Evolutionary conservation across 352 stramenopile genomes (phyloP).

Genomic region (Phytophthora brassicae): DNA sequence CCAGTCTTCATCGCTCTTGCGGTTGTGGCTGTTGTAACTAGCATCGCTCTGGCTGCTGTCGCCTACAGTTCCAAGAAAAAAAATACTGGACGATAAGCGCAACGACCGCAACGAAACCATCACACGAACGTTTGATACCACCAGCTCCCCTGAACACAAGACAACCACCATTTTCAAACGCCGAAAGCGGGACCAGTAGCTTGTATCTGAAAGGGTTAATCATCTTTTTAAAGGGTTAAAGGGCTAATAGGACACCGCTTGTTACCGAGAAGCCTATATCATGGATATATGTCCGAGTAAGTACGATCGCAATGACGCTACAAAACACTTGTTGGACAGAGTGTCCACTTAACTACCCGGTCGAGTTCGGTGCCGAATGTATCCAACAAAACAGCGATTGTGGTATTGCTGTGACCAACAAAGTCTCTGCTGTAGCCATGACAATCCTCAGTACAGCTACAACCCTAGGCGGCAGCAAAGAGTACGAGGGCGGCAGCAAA

Average conservation of each 20-base stretch:
- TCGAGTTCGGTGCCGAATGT: slow-evolving; percentile 59
- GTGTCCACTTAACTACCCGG: slow-evolving; percentile 57
- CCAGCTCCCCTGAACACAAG: slow-evolving; percentile 30
- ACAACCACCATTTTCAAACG: slow-evolving; percentile 36
- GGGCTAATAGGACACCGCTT: slow-evolving; percentile 27
- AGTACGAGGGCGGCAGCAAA: too few species aligned
- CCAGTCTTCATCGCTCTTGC: slow-evolving; percentile 27
- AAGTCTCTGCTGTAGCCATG: slow-evolving; percentile 44
- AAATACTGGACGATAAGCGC: slow-evolving; percentile 33
- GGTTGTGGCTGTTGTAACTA: slow-evolving; percentile 25
- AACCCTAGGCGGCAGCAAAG: too few species aligned
- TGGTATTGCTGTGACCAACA: slow-evolving; percentile 44
- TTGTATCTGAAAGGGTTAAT: too few species aligned
- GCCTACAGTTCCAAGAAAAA: slow-evolving; percentile 32
- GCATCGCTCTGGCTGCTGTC: slow-evolving; percentile 25
- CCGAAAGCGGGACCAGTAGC: too few species aligned
- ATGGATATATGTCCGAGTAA: slow-evolving; percentile 39
- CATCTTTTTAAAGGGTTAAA: too few species aligned
- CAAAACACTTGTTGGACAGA: slow-evolving; percentile 59
- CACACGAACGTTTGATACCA: slow-evolving; percentile 30
- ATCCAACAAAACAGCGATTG: slow-evolving; percentile 45
- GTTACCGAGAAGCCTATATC: slow-evolving; percentile 37
- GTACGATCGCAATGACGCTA: slow-evolving; percentile 48
- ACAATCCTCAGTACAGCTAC: slow-evolving; percentile 41
- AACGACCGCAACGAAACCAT: slow-evolving; percentile 26